Evolutionary conservation across 2,329 filamentous ascomycete genomes (phyloP).

Genomic region (Trichophyton rubrum): DNA sequence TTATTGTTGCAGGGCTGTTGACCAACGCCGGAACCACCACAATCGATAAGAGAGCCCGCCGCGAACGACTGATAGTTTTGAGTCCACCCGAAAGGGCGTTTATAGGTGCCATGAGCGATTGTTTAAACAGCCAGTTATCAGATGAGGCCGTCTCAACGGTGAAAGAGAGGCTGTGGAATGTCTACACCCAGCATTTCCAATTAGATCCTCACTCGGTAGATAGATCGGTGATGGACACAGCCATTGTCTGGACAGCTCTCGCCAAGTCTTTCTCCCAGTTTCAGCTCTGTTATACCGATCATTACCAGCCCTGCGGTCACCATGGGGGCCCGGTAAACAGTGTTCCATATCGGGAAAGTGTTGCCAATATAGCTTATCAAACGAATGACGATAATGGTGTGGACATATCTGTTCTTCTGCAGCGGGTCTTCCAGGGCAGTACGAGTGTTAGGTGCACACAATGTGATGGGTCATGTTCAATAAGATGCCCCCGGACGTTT

Average conservation of each 20-base stretch:
- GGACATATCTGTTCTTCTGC: conserved; percentile 14
- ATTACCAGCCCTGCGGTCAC: neutral
- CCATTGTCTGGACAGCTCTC: conserved; percentile 6
- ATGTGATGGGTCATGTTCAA: conserved; percentile 4
- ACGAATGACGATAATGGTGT: conserved; percentile 13
- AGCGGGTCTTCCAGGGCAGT: conserved; percentile 13
- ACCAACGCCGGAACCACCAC: conserved; percentile 26
- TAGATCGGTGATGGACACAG: neutral
- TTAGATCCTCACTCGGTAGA: neutral
- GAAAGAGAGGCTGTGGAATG: conserved; percentile 2
- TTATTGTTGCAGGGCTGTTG: conserved; percentile 26
- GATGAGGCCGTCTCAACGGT: neutral
- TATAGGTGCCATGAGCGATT: conserved; percentile 2
- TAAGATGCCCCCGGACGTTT: conserved; percentile 12
- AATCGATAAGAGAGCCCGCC: conserved; percentile 17
- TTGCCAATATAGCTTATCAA: neutral
- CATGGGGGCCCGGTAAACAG: neutral
- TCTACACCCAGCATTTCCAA: neutral
- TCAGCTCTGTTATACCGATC: conserved; percentile 4
- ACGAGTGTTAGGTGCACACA: neutral
- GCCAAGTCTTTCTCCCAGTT: conserved; percentile 8
- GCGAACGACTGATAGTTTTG: neutral
- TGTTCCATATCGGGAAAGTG: neutral
- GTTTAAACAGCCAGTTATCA: conserved; percentile 5
- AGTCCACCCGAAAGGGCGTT: conserved; percentile 4